These are phyloP conservation scores for Podospora fimiseda DNA, from an alignment of 495 filamentous ascomycete species.

Conservation along the genomic window DNA sequence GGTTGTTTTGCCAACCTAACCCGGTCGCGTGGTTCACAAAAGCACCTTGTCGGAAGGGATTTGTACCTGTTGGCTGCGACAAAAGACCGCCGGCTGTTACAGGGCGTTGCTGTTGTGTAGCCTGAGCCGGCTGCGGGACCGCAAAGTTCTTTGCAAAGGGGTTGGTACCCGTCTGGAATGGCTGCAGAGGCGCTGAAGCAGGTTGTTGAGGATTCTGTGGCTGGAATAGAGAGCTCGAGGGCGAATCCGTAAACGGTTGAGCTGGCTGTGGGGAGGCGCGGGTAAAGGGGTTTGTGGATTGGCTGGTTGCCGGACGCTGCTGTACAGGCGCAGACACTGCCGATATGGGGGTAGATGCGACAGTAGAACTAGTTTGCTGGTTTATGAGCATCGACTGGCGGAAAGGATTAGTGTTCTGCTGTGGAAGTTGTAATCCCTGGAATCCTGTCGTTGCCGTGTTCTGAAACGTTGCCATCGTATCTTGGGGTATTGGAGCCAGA, in stretches of 20 bases:
- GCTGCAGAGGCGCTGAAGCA: conserved; percentile 39
- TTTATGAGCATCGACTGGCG: conserved; percentile 73
- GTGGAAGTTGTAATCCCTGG: conserved; percentile 40
- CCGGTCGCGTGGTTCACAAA: conserved; percentile 86
- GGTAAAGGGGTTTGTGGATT: conserved; percentile 85
- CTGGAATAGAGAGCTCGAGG: conserved; percentile 43
- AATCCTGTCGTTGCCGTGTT: conserved; percentile 28
- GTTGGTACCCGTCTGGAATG: conserved; percentile 63
- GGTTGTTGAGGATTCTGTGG: conserved; percentile 43
- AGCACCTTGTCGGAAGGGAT: conserved; percentile 84
- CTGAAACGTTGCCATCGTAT: conserved; percentile 50
- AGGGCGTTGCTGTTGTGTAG: conserved; percentile 29
- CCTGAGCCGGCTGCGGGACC: conserved; percentile 28
- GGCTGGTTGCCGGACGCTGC: conserved; percentile 38
- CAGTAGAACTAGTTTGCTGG: conserved; percentile 40
- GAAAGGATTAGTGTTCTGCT: conserved; percentile 79
- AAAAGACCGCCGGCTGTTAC: conserved; percentile 44
- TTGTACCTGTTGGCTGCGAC: conserved; percentile 76
- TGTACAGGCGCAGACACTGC: conserved; percentile 22
- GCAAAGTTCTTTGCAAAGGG: conserved; percentile 55
- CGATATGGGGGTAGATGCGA: conserved; percentile 11
- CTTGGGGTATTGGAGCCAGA: conserved; percentile 60
- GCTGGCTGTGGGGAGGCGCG: conserved; percentile 44
- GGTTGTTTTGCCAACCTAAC: conserved; percentile 73
- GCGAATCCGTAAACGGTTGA: conserved; percentile 43